phyloP scores from a whole-genome alignment of 2,329 filamentous ascomycete genomes.

The Penicillium rolfsii region DNA sequence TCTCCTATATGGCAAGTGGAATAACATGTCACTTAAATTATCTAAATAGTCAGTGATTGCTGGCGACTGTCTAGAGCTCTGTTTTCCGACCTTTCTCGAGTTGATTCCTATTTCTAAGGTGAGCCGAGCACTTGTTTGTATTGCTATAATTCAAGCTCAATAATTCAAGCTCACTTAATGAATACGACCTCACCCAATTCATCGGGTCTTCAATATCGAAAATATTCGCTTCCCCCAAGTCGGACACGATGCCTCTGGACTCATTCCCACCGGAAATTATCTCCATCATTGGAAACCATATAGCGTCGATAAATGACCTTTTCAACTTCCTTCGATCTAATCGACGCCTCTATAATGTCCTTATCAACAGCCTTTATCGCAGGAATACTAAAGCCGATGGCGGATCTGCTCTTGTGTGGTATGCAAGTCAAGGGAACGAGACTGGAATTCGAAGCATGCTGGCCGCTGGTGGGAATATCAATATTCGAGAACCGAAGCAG shows the following conservation, averaged over 20 bases:
- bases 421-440: conserved; percentile 14
- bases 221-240: not conserved
- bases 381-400: conserved; percentile 12
- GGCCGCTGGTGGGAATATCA: conserved; percentile 15
- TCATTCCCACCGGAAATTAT: conserved; percentile 3
- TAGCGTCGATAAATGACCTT: conserved; percentile 6
- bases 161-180: not conserved
- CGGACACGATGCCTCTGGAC: not conserved
- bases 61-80: not conserved
- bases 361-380: conserved; percentile 10
- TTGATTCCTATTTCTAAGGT: not conserved
- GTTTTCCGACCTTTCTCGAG: not conserved
- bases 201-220: not conserved
- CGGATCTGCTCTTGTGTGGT: conserved; percentile 20
- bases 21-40: not conserved
- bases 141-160: no score
- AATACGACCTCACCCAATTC: not conserved
- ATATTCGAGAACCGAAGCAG: conserved; percentile 10
- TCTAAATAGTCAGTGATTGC: not conserved
- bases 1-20: not conserved
- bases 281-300: conserved; percentile 6
- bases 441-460: conserved; percentile 15
- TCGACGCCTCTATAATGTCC: conserved; percentile 6
- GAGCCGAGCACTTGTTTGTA: not conserved
- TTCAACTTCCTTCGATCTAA: conserved; percentile 4